Percentiles rank a stretch among this genome's conserved stretches.
phyloP scores from a whole-genome alignment of 805 yeast species.

The Zygotorulaspora florentina region DNA sequence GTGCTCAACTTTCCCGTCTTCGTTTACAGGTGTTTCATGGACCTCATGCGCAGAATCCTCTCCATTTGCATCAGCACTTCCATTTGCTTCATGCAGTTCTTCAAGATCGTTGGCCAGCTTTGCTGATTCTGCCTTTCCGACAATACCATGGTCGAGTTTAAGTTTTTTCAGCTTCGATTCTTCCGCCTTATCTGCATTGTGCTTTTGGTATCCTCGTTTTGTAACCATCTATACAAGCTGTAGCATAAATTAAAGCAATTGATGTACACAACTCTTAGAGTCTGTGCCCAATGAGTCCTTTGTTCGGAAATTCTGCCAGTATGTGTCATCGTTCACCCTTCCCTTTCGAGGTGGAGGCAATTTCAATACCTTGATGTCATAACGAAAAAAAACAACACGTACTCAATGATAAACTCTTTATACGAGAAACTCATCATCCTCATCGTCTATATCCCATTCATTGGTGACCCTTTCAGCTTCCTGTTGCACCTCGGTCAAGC shows the following conservation, averaged over 20 bases:
- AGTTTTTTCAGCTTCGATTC: constrained; percentile 13
- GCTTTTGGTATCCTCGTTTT: constrained; percentile 14
- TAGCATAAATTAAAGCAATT: background rate
- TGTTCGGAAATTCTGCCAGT: too few relatives aligned
- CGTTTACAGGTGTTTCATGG: constrained; percentile 25
- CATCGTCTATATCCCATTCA: constrained; percentile 26
- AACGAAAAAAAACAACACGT: background rate
- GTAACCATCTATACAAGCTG: constrained; percentile 9
- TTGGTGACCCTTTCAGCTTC: constrained; percentile 40
- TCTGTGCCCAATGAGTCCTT: too few relatives aligned
- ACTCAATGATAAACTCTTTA: background rate
- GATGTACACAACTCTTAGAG: background rate
- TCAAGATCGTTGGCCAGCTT: constrained; percentile 2
- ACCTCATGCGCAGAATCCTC: constrained; percentile 19
- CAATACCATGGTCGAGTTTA: constrained; percentile 6
- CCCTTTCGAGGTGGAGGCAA: background rate
- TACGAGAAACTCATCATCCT: constrained; percentile 18
- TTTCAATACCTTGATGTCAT: background rate
- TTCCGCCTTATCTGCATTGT: constrained; percentile 9
- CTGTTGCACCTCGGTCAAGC: constrained; percentile 67
- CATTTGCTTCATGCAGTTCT: constrained; percentile 23
- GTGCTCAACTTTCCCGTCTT: constrained; percentile 18
- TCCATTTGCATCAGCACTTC: constrained; percentile 18
- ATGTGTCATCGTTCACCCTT: too few relatives aligned
- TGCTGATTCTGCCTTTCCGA: background rate